Evolutionary conservation across 2,329 filamentous ascomycete genomes (phyloP).

Genomic region (Cladosporium velox): DNA sequence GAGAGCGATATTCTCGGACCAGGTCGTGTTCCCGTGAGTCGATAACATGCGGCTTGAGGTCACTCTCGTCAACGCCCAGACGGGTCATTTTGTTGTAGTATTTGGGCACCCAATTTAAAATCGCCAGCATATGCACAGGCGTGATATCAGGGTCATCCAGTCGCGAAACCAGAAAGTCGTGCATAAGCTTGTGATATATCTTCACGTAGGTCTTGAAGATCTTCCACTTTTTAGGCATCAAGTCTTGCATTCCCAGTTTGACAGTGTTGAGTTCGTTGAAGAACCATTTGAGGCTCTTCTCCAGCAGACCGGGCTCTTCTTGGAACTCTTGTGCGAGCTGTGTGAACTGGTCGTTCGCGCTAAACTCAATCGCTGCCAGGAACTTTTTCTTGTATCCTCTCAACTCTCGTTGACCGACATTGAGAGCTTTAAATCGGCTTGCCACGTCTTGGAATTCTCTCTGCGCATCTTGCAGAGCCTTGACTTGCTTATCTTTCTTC

Average conservation of each 20-base stretch:
- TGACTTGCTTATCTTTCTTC: constrained; percentile 89
- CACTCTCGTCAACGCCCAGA: constrained; percentile 71
- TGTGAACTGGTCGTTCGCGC: constrained; percentile 73
- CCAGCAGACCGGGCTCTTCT: constrained; percentile 77
- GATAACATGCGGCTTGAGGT: constrained; percentile 82
- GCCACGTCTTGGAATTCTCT: constrained; percentile 95
- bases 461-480: constrained; percentile 89
- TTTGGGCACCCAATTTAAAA: constrained; percentile 92
- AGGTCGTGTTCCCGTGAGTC: constrained; percentile 89
- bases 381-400: constrained; percentile 98
- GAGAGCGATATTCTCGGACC: constrained; percentile 87
- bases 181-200: constrained; percentile 94
- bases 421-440: constrained; percentile 90
- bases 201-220: constrained; percentile 87
- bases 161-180: constrained; percentile 81
- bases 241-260: constrained; percentile 83
- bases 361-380: constrained; percentile 72
- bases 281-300: constrained; percentile 91
- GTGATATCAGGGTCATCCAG: constrained; percentile 84
- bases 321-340: constrained; percentile 70
- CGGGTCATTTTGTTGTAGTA: constrained; percentile 97
- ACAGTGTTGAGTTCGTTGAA: constrained; percentile 98
- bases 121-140: constrained; percentile 83
- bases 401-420: constrained; percentile 79
- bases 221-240: constrained; percentile 96